Evolutionary conservation across 805 yeast genomes (phyloP).

Genomic region (Clavispora santaluciae): DNA sequence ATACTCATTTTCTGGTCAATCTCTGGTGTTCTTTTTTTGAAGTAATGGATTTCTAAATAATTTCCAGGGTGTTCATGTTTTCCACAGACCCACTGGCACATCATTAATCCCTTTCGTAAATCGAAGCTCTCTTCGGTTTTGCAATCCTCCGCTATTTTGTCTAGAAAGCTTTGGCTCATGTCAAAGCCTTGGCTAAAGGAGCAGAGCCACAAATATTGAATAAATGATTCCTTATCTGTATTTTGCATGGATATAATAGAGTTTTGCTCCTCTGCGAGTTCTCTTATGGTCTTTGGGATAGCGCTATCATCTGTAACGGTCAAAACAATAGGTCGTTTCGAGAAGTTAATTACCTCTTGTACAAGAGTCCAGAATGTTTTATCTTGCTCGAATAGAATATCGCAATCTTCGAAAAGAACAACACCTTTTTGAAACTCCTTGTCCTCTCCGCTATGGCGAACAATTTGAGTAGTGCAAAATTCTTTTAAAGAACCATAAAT

Average conservation of each 20-base stretch:
- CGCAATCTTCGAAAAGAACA: slow-evolving; percentile 82
- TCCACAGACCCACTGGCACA: slow-evolving; percentile 39
- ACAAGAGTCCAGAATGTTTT: slow-evolving; percentile 76
- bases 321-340: slow-evolving; percentile 66
- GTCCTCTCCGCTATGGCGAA: slow-evolving; percentile 41
- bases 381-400: slow-evolving; percentile 72
- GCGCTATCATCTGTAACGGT: slow-evolving; percentile 51
- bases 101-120: slow-evolving; percentile 43
- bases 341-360: slow-evolving; percentile 51
- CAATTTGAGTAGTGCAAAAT: slow-evolving; percentile 77
- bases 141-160: slow-evolving; percentile 19
- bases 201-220: slow-evolving; percentile 38
- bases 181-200: slow-evolving; percentile 31
- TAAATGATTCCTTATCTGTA: slow-evolving; percentile 12
- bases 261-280: slow-evolving; percentile 40
- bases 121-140: slow-evolving; percentile 28
- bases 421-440: slow-evolving; percentile 52
- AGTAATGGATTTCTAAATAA: not conserved
- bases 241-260: slow-evolving; percentile 31
- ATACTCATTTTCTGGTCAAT: slow-evolving; percentile 2
- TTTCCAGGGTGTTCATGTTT: slow-evolving; percentile 1
- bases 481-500: slow-evolving; percentile 64
- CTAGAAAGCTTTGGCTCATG: slow-evolving; percentile 26
- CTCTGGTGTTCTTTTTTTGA: not conserved
- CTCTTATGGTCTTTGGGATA: slow-evolving; percentile 46